phyloP scores from a whole-genome alignment of 2,329 filamentous ascomycete genomes.

The Aspergillus hiratsukae region DNA sequence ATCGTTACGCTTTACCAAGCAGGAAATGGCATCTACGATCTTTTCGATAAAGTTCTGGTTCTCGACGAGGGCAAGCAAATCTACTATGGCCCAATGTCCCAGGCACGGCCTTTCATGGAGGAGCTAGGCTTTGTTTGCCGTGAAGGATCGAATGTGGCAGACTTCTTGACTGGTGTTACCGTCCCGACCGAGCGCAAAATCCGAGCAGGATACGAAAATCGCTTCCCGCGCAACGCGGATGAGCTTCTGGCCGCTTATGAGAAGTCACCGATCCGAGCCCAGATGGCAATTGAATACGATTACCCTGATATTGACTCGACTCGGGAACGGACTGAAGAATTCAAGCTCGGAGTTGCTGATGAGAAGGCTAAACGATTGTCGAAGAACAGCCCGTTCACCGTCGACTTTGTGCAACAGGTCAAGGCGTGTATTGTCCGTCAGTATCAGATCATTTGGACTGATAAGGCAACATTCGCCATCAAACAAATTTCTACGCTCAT shows the following conservation, averaged over 20 bases:
- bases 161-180: slow-evolving; percentile 63
- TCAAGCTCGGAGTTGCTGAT: slow-evolving; percentile 48
- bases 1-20: slow-evolving; percentile 67
- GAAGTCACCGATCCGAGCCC: slow-evolving; percentile 46
- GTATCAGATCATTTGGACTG: slow-evolving; percentile 62
- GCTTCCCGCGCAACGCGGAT: slow-evolving; percentile 43
- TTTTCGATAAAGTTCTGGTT: slow-evolving; percentile 67
- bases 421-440: slow-evolving; percentile 55
- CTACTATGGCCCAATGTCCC: slow-evolving; percentile 57
- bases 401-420: slow-evolving; percentile 53
- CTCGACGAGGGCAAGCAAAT: slow-evolving; percentile 63
- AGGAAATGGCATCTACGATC: slow-evolving; percentile 63
- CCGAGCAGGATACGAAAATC: slow-evolving; percentile 38
- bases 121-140: slow-evolving; percentile 59
- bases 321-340: slow-evolving; percentile 48
- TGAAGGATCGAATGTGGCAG: slow-evolving; percentile 59
- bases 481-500: slow-evolving; percentile 56
- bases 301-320: slow-evolving; percentile 52
- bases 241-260: slow-evolving; percentile 49
- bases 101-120: slow-evolving; percentile 63
- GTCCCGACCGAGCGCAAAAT: slow-evolving; percentile 50
- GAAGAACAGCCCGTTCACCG: slow-evolving; percentile 53
- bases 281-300: slow-evolving; percentile 54
- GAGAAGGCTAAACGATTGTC: slow-evolving; percentile 55
- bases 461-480: slow-evolving; percentile 60